Evolutionary conservation across 2,329 filamentous ascomycete genomes (phyloP).

Genomic region (Thermothelomyces thermophilus): DNA sequence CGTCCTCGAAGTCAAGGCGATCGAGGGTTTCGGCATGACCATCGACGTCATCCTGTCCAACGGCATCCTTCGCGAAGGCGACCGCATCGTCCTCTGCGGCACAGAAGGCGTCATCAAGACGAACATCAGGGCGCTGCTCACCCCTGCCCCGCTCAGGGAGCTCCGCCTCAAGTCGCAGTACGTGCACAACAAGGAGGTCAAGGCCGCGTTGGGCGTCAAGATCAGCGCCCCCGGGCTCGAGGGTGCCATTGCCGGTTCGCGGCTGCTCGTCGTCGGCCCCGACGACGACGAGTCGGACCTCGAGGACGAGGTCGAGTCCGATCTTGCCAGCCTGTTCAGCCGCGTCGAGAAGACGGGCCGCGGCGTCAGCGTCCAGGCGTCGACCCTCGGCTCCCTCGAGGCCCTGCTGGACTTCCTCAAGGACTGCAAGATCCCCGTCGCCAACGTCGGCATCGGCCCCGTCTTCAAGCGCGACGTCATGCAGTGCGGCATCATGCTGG

Average conservation of each 20-base stretch:
- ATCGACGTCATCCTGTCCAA: conserved; percentile 97
- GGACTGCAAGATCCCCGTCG: conserved; percentile 92
- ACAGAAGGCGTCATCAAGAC: conserved; percentile 94
- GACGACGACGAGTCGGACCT: conserved; percentile 97
- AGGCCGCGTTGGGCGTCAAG: conserved; percentile 97
- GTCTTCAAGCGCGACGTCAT: conserved; percentile 98
- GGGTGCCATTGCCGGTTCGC: conserved; percentile 90
- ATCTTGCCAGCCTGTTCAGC: conserved; percentile 85
- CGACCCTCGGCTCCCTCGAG: conserved; percentile 93
- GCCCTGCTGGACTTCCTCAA: conserved; percentile 94
- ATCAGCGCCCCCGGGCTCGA: conserved; percentile 95
- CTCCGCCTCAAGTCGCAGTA: conserved; percentile 92
- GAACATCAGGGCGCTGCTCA: conserved; percentile 89
- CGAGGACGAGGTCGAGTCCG: conserved; percentile 91
- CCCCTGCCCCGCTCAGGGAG: conserved; percentile 87
- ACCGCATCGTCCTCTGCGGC: conserved; percentile 90
- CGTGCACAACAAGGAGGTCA: conserved; percentile 99
- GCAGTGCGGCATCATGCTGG: conserved; percentile 90
- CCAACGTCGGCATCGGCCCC: conserved; percentile 93
- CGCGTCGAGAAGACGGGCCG: conserved; percentile 86
- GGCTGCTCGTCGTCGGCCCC: conserved; percentile 86
- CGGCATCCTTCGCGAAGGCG: conserved; percentile 88
- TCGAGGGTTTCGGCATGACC: conserved; percentile 96
- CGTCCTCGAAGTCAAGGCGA: conserved; percentile 97
- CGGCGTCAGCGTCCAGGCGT: conserved; percentile 95